Base-by-base conservation (phyloP, 139 green algal genomes). In the Ettlia oleoabundans region DNA sequence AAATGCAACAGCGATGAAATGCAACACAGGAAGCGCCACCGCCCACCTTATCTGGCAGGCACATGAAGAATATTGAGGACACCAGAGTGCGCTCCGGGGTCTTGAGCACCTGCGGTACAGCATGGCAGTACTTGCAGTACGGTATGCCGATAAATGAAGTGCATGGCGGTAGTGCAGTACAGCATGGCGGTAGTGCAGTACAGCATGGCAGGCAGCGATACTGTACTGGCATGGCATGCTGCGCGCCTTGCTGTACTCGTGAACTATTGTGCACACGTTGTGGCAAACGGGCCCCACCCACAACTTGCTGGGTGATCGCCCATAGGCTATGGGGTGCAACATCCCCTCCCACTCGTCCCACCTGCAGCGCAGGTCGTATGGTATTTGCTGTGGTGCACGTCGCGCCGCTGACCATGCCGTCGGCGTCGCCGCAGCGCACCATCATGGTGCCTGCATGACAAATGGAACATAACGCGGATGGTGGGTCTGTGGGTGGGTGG, bases 51-150 rank as follows among this genome's bases (percentile, higher is more conserved):
- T 98, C 93, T 15, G 94, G 95, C 38, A 98, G 87, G 81, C 94
- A 95, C 95, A 98, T 98, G 91, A 98, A 97, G 89, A 98, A 98
- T 7, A 97, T 77, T 43, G 86, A 94, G 18, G 92, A 97, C 26
- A 98, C 90, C 58, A 96, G 88, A 0, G 87, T 82, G 9, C 73
- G 58, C 37, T 83, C 77, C 19, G 85, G 78, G 24, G 72, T 84
- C 74, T 89, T 93, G 40, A 96, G 82, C 52, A 95, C 81, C 84
- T 93, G 86, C 69, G 76, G 9, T 30, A 1, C 4, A 41, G 47
- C 13, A 24, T 69, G 62, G 62, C 62, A n/a, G n/a, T n/a, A n/a
- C n/a, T n/a, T n/a, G n/a, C n/a, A n/a, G n/a, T n/a, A n/a, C n/a
- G n/a, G n/a, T n/a, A n/a, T n/a, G n/a, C n/a, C n/a, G n/a, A n/a